Base-by-base conservation (phyloP, 768 basidiomycete genomes). In the Leccinum boreale region DNA sequence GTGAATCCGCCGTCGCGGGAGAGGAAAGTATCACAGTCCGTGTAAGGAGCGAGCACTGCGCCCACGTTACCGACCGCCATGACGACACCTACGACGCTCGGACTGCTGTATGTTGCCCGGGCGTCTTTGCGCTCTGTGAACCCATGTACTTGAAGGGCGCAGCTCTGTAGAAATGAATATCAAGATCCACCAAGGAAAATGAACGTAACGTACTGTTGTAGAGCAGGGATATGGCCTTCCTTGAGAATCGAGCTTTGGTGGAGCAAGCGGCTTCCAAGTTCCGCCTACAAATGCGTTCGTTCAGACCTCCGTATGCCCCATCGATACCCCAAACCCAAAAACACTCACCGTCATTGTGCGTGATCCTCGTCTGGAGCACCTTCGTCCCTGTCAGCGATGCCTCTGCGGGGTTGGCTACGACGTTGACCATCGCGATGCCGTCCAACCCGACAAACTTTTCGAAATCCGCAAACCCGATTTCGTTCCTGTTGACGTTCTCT, bases 1-100 rank as follows among this genome's bases (percentile, higher is more conserved):
- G 92, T 94, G 74, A 97, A 97, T 9, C 97, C 97, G 2, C 86
- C 97, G 65, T 99, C 93, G 4, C 97, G 92, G 56, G 92, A 93
- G 44, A 98, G 81, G 87, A 97, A 98, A 2, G 94, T 97, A 70
- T 98, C 96, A 59, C 87, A 86, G 29, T 98, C 90, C 4, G 78
- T 81, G 75, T 99, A 99, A 0, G 85, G 76, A 0, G 83, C 85
- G 2, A 99, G 83, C 1, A 75, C 68, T 61, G 93, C 89, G 42
- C 97, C 97, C 14, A 99, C 95, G 65, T 93, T 98, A 8, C 97
- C 97, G 47, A 98, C 94, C 1, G 90, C 97, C 83, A 99, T 91
- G 73, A 99, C 81, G 12, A 99, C 79, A 12, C 97, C 97, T 10
- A 93, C 88, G 15, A 94, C 85, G 5, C 93, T 87, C 0, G 97